Evolutionary conservation across 2,329 filamentous ascomycete species (phyloP).

Genomic region (Fusarium armeniacum): DNA sequence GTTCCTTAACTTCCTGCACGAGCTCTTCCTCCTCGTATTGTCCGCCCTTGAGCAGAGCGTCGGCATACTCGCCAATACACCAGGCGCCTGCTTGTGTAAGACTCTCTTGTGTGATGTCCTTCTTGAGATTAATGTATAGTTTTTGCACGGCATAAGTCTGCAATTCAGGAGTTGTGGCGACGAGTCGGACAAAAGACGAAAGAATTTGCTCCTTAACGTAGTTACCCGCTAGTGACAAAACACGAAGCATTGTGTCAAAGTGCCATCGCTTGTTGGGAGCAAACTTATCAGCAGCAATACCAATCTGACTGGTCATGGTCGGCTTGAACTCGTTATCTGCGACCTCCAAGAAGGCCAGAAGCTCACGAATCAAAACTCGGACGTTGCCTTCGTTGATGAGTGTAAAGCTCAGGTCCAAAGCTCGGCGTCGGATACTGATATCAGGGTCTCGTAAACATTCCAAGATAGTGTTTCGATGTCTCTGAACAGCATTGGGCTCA

Average conservation of each 20-base stretch:
- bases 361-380: constrained; percentile 89
- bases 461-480: constrained; percentile 96
- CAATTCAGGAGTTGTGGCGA: constrained; percentile 92
- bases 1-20: constrained; percentile 83
- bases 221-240: constrained; percentile 93
- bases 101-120: constrained; percentile 97
- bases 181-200: constrained; percentile 94
- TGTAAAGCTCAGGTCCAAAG: constrained; percentile 97
- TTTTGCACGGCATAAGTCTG: constrained; percentile 98
- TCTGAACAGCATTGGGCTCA: constrained; percentile 96
- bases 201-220: constrained; percentile 98
- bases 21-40: constrained; percentile 96
- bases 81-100: constrained; percentile 93
- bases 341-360: constrained; percentile 95
- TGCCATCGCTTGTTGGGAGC: constrained; percentile 99
- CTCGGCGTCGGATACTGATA: constrained; percentile 95
- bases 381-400: constrained; percentile 98
- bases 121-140: constrained; percentile 89
- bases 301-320: constrained; percentile 98
- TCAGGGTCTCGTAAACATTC: constrained; percentile 97
- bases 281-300: constrained; percentile 94
- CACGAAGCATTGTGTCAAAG: constrained; percentile 95
- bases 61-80: constrained; percentile 98
- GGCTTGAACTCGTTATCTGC: constrained; percentile 99
- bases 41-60: constrained; percentile 87